phyloP scores from a whole-genome alignment of 2,329 filamentous ascomycete species.

The Aureobasidium leucospermi region DNA sequence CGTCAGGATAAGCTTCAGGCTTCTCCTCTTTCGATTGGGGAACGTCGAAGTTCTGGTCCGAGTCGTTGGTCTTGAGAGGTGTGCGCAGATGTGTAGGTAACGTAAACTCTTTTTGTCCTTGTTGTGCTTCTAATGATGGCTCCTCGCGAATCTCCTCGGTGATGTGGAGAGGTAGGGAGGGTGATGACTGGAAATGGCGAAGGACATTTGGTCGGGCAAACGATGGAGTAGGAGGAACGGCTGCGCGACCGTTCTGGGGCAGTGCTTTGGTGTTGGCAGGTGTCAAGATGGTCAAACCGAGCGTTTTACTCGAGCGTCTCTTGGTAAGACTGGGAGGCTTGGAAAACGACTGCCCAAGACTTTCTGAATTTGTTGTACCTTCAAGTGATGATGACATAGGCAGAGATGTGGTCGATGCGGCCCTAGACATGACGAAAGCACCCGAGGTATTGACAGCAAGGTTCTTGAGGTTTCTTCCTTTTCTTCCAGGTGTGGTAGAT shows the following conservation, averaged over 20 bases:
- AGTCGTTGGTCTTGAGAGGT: conserved; percentile 10
- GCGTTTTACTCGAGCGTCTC: conserved; percentile 61
- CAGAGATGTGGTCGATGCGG: conserved; percentile 47
- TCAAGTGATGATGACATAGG: conserved; percentile 40
- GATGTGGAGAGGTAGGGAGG: conserved; percentile 45
- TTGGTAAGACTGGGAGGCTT: conserved; percentile 65
- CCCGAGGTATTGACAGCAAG: conserved; percentile 65
- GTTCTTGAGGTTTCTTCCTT: conserved; percentile 76
- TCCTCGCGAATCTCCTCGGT: conserved; percentile 8
- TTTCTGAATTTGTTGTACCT: conserved; percentile 48
- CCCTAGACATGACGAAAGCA: conserved; percentile 38
- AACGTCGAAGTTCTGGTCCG: conserved; percentile 44
- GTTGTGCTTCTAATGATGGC: background rate
- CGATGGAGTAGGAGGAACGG: conserved; percentile 52
- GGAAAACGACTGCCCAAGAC: conserved; percentile 69
- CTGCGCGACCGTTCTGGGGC: conserved; percentile 48
- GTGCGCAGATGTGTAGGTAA: background rate
- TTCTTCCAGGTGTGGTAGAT: conserved; percentile 51
- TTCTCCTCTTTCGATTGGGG: conserved; percentile 59
- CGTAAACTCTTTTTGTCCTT: background rate
- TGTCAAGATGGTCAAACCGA: conserved; percentile 68
- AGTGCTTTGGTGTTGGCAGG: conserved; percentile 51
- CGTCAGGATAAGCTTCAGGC: conserved; percentile 73
- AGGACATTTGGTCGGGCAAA: conserved; percentile 43
- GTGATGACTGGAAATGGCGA: conserved; percentile 56